Evolutionary conservation across 1,139 yeast genomes (phyloP).

Genomic region (Protomyces lactucae-debilis): DNA sequence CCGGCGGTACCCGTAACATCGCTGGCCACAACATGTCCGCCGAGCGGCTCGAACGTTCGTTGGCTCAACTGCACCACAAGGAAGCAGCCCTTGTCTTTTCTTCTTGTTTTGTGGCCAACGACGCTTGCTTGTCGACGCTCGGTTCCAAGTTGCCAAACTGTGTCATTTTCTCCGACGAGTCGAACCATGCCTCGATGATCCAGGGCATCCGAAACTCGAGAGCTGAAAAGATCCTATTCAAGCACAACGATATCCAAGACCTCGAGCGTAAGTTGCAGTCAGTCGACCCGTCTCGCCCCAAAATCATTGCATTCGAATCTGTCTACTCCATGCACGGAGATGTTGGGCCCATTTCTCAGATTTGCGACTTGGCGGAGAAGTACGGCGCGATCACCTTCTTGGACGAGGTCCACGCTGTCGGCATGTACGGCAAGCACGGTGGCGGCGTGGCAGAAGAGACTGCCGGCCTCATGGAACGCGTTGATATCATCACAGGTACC

Average conservation of each 20-base stretch:
- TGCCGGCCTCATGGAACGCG: constrained; percentile 84
- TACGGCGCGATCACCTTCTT: constrained; percentile 94
- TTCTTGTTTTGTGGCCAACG: constrained; percentile 95
- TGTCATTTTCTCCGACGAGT: constrained; percentile 86
- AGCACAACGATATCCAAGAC: constrained; percentile 80
- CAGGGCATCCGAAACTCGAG: constrained; percentile 90
- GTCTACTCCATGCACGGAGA: constrained; percentile 99
- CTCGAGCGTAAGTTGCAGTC: constrained; percentile 70
- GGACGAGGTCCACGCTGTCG: constrained; percentile 98
- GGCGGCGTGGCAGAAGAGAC: constrained; percentile 99
- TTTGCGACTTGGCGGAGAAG: constrained; percentile 93
- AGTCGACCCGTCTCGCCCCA: constrained; percentile 81
- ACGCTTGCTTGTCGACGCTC: constrained; percentile 84
- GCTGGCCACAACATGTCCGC: constrained; percentile 96
- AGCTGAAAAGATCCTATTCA: constrained; percentile 80
- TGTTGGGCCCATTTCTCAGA: constrained; percentile 84
- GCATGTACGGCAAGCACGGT: constrained; percentile 98
- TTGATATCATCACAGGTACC: constrained; percentile 95
- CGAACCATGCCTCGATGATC: constrained; percentile 97
- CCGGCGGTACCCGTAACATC: constrained; percentile 98
- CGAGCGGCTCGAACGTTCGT: constrained; percentile 72
- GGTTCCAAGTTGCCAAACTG: constrained; percentile 87
- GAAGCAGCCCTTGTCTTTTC: constrained; percentile 93
- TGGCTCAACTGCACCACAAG: constrained; percentile 88
- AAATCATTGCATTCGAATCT: constrained; percentile 92